Evolutionary conservation across 306 rosid species (phyloP), one percentile per base, ranked within the genome.

Genomic region (Fagus crenata): DNA sequence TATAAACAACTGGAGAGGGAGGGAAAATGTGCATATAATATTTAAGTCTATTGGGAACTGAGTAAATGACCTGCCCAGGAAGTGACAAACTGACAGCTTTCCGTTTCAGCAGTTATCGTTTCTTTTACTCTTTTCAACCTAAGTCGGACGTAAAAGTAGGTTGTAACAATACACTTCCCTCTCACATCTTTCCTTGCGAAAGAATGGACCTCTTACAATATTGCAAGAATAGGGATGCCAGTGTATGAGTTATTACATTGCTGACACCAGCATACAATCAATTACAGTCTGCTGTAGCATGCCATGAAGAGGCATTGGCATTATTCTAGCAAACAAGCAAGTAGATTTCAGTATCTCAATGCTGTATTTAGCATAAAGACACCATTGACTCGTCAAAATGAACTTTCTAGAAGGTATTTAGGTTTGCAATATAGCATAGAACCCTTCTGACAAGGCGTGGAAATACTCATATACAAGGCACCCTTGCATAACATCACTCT

Each of bases 401-500:
- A 22, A 22, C 28, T 22, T 22, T 22, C 28, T 22, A 22, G 28
- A 22, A 22, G 28, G 28, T 22, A 22, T 22, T 22, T 22, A 22
- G 28, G 28, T 22, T 22, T 22, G 28, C 28, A 22, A 22, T 22
- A 22, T 22, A 22, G 28, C 28, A 22, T 22, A 22, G 28, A 22
- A 22, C 28, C 28, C 28, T 22, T 22, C 3, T 53, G n/a, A 2
- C 14, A 17, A 51, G 55, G 18, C 15, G 55, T 51, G 55, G 55
- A 51, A 51, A 51, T 51, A 51, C 56, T 18, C 28, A 22, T 22
- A 28, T 53, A 32, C 36, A 68, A 69, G 22, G 17, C 63, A 76
- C 15, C 18, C 60, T 55, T 73, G 49, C 69, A 40, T 49, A 73
- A 58, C 69, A 49, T 72, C 59, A 18, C 59, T 60, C 59, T 55